Evolutionary conservation across 352 stramenopile genomes (phyloP), one percentile per base, ranked within the genome.

Genomic region (Globisporangium mamillatum): DNA sequence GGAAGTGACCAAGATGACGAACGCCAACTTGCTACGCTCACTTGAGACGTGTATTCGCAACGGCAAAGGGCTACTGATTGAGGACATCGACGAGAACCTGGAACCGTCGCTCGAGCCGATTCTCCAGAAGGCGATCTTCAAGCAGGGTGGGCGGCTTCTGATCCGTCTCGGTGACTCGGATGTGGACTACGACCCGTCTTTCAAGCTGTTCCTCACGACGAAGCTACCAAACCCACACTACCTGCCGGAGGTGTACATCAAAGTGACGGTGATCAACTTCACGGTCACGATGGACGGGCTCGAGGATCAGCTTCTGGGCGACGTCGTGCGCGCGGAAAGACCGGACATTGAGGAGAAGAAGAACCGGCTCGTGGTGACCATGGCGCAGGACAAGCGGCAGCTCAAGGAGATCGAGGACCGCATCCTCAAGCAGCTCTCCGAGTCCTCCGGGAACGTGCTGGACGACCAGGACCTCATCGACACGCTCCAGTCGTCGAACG

Each of bases 221-320:
- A 98, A 98, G 70, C 76, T 98, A 22, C 84, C 94, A 6, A 98
- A 98, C 65, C 94, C 94, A 8, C 94, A 98, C 75, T 98, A 98
- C 67, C 73, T 98, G 8, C 94, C 94, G 0, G 94, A 98, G 36
- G 88, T 98, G 5, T 98, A 96, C 80, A 98, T 98, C 73, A 98
- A 98, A 73, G 94, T 98, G 50, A 98, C 93, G 3, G 82, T 98
- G 12, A 98, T 98, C 75, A 98, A 98, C 75, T 98, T 98, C 70
- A 98, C 94, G 1, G 92, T 98, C 55, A 98, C 94, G 18, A 97
- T 98, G 86, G 87, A 96, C 22, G 94, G 94, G 0, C 70, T 98
- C 14, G 93, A 98, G 57, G 90, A 98, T 56, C 94, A 98, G 71
- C 74, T 98, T 6, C 79, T 98, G 10, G 93, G 94, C 6, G 90